Conservation (phyloP, 2,329 filamentous ascomycete species). For the Metarhizium anisopliae region DNA sequence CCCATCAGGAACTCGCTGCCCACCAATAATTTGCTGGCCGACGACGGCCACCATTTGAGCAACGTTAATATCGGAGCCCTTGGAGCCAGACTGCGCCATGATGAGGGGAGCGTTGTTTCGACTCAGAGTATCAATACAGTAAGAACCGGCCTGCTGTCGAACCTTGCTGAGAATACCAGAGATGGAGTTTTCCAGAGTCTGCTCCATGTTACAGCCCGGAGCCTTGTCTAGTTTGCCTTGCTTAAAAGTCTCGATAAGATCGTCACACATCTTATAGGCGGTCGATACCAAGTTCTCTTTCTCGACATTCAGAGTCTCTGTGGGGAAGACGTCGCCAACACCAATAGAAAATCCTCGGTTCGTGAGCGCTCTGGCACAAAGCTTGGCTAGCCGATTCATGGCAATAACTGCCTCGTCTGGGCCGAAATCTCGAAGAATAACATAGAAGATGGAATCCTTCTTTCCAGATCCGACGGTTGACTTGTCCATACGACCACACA, state of each 20-base stretch:
- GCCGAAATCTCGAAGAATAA: slow-evolving; percentile 91
- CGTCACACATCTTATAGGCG: slow-evolving; percentile 74
- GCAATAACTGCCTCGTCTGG: slow-evolving; percentile 78
- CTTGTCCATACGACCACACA: slow-evolving; percentile 98
- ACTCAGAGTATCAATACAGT: slow-evolving; percentile 84
- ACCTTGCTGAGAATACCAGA: slow-evolving; percentile 89
- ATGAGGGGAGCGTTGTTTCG: slow-evolving; percentile 86
- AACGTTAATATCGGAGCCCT: slow-evolving; percentile 95
- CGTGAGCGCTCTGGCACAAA: slow-evolving; percentile 80
- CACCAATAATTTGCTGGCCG: slow-evolving; percentile 95
- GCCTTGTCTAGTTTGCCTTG: slow-evolving; percentile 75
- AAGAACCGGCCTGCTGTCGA: slow-evolving; percentile 79
- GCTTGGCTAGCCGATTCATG: slow-evolving; percentile 88
- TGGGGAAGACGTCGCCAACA: slow-evolving; percentile 88
- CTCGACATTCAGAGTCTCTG: slow-evolving; percentile 50
- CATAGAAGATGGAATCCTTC: slow-evolving; percentile 96
- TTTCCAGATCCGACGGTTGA: slow-evolving; percentile 94
- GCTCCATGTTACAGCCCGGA: slow-evolving; percentile 81
- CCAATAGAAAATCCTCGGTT: slow-evolving; percentile 95
- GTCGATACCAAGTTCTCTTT: slow-evolving; percentile 69
- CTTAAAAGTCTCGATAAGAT: slow-evolving; percentile 75
- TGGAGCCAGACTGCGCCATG: slow-evolving; percentile 96
- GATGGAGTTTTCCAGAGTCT: slow-evolving; percentile 83
- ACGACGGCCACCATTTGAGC: slow-evolving; percentile 98
- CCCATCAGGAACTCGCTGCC: slow-evolving; percentile 84